Percentiles rank a stretch among this genome's conserved stretches.
Evolutionary conservation across 257 asterid genomes (phyloP).

Genomic region (Solanum piurae): DNA sequence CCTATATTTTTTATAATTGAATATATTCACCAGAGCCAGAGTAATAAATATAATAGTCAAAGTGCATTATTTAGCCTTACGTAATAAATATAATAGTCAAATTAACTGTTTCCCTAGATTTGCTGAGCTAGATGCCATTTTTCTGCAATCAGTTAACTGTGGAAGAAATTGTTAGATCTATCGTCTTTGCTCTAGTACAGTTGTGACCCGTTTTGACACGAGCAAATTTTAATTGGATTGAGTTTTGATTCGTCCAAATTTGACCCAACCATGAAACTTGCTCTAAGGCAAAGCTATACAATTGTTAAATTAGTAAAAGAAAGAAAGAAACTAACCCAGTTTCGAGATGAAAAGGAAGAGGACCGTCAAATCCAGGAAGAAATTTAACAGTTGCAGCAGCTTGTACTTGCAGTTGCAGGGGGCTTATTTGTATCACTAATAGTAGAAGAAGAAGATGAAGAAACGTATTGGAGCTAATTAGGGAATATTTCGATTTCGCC

Average conservation of each 20-base stretch:
- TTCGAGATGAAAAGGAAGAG: slow-evolving; percentile 10
- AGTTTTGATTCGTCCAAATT: neutral
- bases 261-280: neutral
- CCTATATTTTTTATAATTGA: too few species aligned
- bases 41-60: too few species aligned
- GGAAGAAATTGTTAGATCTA: neutral
- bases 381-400: neutral
- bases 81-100: neutral
- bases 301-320: neutral
- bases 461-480: neutral
- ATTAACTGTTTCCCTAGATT: neutral
- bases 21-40: neutral
- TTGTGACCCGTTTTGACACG: neutral
- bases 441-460: neutral
- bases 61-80: neutral
- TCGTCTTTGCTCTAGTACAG: neutral
- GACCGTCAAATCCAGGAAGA: slow-evolving; percentile 15
- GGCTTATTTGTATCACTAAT: neutral
- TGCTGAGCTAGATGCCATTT: neutral
- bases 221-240: too few species aligned
- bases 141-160: neutral
- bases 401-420: neutral
- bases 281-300: neutral
- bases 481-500: neutral
- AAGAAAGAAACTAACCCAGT: slow-evolving; percentile 5